A percentile compares a stretch with the other conserved stretches of the same genome.
phyloP scores from a whole-genome alignment of 305 asterid species.

The Caryopteris hybrid region DNA sequence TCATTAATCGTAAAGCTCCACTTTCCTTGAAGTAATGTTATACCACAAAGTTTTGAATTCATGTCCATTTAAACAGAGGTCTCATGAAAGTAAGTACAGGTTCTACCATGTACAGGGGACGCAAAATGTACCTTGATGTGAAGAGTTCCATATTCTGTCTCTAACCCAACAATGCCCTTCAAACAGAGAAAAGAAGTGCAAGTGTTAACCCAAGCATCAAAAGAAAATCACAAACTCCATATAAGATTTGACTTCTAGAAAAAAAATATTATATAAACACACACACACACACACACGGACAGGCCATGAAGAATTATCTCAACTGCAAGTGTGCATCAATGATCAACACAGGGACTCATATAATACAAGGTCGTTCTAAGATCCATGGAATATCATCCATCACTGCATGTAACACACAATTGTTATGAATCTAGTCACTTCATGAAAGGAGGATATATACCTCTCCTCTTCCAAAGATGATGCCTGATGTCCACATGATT shows the following conservation, averaged over 20 bases:
- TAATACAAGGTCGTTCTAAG: too few relatives aligned
- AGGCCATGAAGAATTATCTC: background rate
- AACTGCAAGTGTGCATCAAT: too few relatives aligned
- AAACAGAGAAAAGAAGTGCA: conserved; percentile 10
- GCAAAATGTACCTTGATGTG: conserved; percentile 57
- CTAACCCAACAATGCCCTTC: conserved; percentile 75
- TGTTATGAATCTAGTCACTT: background rate
- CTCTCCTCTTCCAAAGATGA: conserved; percentile 83
- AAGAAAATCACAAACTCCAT: background rate
- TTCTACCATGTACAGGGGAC: background rate
- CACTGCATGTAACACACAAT: background rate
- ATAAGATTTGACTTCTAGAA: background rate
- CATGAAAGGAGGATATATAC: conserved; percentile 30
- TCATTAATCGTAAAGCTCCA: background rate
- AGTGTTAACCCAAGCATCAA: background rate
- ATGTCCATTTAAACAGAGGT: background rate
- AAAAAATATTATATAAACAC: background rate
- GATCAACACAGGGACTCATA: background rate
- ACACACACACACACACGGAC: too few relatives aligned
- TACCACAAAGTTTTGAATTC: background rate
- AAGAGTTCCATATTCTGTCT: conserved; percentile 68
- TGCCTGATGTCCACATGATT: conserved; percentile 86
- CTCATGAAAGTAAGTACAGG: background rate
- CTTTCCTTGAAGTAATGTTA: background rate
- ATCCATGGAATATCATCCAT: background rate